phyloP scores from a whole-genome alignment of 352 stramenopile species.

The Phytophthora pseudosyringae region DNA sequence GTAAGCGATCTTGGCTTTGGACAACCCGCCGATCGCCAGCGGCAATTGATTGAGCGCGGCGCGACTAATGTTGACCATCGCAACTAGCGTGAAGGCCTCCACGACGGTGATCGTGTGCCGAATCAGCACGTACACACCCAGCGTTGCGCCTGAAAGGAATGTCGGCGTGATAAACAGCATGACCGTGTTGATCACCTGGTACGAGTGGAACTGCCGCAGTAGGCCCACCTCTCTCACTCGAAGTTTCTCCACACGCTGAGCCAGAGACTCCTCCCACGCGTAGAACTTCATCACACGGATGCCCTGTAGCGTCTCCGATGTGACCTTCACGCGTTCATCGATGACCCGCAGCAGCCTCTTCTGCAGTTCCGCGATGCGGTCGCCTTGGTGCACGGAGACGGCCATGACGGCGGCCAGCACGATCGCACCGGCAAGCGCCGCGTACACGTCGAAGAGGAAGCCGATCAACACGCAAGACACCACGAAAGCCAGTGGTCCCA shows the following conservation, averaged over 20 bases:
- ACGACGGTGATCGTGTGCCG: conserved; percentile 28
- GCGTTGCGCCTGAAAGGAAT: conserved; percentile 26
- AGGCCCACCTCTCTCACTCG: conserved; percentile 47
- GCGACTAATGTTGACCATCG: conserved; percentile 40
- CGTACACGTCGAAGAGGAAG: conserved; percentile 38
- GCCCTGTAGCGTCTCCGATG: conserved; percentile 91
- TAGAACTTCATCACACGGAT: conserved; percentile 93
- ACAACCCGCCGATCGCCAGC: conserved; percentile 24
- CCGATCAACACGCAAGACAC: conserved; percentile 38
- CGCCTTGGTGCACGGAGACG: conserved; percentile 18
- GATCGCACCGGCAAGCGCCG: conserved; percentile 14
- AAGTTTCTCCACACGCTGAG: conserved; percentile 41
- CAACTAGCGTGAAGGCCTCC: conserved; percentile 39
- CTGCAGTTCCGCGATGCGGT: conserved; percentile 31
- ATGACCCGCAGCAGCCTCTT: conserved; percentile 43
- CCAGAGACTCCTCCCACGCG: conserved; percentile 66
- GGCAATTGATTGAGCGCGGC: conserved; percentile 30
- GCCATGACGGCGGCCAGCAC: conserved; percentile 28
- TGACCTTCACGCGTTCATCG: conserved; percentile 88
- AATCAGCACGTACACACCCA: conserved; percentile 38
- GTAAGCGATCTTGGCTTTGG: conserved; percentile 36
- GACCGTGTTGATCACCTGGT: conserved; percentile 48
- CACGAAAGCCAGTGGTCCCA: conserved; percentile 36
- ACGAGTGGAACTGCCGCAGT: conserved; percentile 42
- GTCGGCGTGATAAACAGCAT: conserved; percentile 44